phyloP scores from a whole-genome alignment of 2,329 filamentous ascomycete genomes.

The Daldinia eschscholtzii region DNA sequence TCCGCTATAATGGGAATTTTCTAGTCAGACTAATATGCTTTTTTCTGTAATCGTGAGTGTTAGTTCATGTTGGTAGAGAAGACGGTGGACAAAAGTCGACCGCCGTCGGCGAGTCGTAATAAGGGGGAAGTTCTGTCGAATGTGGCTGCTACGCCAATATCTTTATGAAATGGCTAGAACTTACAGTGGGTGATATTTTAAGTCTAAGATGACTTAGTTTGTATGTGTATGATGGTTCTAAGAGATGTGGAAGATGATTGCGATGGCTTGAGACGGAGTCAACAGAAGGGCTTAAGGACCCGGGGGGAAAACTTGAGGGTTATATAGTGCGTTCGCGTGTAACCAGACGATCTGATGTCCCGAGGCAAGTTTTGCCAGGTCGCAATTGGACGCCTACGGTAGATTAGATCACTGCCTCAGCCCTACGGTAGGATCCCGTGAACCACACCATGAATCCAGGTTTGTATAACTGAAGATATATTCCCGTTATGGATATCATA shows the following conservation, averaged over 20 bases:
- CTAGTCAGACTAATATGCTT: neutral
- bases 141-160: neutral
- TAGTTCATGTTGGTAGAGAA: neutral
- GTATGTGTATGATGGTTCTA: constrained; percentile 4
- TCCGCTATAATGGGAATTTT: neutral
- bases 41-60: neutral
- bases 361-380: constrained; percentile 32
- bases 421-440: constrained; percentile 45
- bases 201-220: neutral
- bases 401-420: constrained; percentile 44
- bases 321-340: constrained; percentile 41
- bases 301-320: constrained; percentile 27
- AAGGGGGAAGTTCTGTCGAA: neutral
- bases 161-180: neutral
- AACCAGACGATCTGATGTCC: constrained; percentile 26
- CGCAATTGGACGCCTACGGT: constrained; percentile 33
- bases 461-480: constrained; percentile 25
- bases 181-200: neutral
- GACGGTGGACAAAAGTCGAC: neutral
- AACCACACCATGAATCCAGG: constrained; percentile 34
- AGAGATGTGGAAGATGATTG: constrained; percentile 4
- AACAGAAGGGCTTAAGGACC: constrained; percentile 19
- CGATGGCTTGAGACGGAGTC: constrained; percentile 23
- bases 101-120: neutral
- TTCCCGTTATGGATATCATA: constrained; percentile 24